Base-by-base conservation (phyloP, 129 eudicot species). In the Tanacetum coccineum region DNA sequence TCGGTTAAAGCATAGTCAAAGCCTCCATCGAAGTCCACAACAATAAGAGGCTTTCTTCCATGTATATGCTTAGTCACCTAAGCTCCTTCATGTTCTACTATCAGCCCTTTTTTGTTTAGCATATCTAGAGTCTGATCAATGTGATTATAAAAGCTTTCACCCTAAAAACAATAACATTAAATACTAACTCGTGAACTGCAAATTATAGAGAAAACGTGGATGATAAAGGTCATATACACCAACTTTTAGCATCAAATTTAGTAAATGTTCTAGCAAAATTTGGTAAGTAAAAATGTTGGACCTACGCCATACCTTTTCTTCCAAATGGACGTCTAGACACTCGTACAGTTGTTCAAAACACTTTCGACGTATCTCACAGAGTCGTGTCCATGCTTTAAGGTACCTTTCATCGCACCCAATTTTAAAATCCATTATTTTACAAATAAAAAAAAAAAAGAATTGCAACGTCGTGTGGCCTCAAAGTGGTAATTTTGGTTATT, bases 1-100 rank as follows among this genome's bases (percentile, higher is more conserved):
- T 89, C 99, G 18, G 99, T 94, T 36, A 97, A 94, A 59, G 97
- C 97, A 83, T 94, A 94, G 74, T 94, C 89, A 84, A 67, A 94
- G 52, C 99, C 97, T 70, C 99, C 99, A 76, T 94, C 97, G 60
- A 81, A 84, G 78, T 94, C 89, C 55, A 84, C 84, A 81, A 94
- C 99, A 44, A 89, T 94, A 59, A 94, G 92, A 71, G 99, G 99
- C 6, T 82, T 82, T 78, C 84, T 87, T 54, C 97, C 99, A 81
- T 84, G 81, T 74, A 94, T 85, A 57, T 77, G 79, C 36, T 30
- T 30, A 63, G 89, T 94, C 66, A 89, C 99, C 61, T 86, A 87
- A 58, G 99, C 99, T 15, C 99, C 95, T 69, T 89, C 95, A 83
- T 95, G 89, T 76, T 94, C 99, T 83, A 86, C 84, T 70, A 89